Conservation (phyloP, 192 early-diverging fungal genomes). For the Mortierella alpina region DNA sequence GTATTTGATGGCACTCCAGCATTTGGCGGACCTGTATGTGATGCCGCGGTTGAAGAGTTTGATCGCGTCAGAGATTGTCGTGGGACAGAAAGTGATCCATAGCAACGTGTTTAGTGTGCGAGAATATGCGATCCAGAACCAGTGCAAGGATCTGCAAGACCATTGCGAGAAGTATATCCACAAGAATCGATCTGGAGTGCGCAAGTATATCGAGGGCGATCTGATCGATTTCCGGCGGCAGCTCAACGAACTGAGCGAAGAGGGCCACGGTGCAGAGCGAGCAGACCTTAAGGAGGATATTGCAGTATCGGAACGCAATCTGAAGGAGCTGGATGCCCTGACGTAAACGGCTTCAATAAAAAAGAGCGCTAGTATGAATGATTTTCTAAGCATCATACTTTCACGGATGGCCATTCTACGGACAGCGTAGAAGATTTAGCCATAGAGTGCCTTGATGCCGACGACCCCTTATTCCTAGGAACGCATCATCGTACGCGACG, state of each 20-base stretch:
- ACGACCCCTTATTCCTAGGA: too few species aligned
- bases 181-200: neutral
- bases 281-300: neutral
- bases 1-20: constrained; percentile 17
- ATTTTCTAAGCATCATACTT: too few species aligned
- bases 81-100: neutral
- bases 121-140: neutral
- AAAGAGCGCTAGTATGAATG: neutral
- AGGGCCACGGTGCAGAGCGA: neutral
- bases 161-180: constrained; percentile 16
- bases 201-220: constrained; percentile 1
- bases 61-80: constrained; percentile 15
- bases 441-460: too few species aligned
- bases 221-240: neutral
- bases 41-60: constrained; percentile 6
- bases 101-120: constrained; percentile 22
- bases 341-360: neutral
- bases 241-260: neutral
- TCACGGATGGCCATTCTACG: too few species aligned
- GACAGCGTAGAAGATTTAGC: too few species aligned
- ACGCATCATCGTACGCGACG: too few species aligned
- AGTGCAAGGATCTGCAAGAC: constrained; percentile 1
- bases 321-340: neutral
- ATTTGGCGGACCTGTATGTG: constrained; percentile 1
- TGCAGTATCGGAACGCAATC: neutral